A percentile compares a stretch with the other conserved stretches of the same genome.
phyloP scores from a whole-genome alignment of 495 filamentous ascomycete species.

The Cercophora newfieldiana region DNA sequence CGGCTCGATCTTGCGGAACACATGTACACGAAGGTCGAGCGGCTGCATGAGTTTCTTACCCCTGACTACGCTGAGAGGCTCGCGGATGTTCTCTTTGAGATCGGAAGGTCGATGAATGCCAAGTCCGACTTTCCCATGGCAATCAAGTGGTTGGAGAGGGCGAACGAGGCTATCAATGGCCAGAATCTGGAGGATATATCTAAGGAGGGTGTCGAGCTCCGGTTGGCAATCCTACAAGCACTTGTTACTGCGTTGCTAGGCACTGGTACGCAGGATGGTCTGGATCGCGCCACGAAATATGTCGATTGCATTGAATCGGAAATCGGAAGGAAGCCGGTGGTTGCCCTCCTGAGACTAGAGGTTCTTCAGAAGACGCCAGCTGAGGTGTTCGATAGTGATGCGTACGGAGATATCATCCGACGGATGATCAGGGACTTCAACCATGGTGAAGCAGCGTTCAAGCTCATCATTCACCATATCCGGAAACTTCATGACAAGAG shows the following conservation, averaged over 20 bases:
- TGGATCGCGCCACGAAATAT: conserved; percentile 57
- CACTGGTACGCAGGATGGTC: conserved; percentile 42
- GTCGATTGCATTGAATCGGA: conserved; percentile 60
- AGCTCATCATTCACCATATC: conserved; percentile 68
- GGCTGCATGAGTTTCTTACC: conserved; percentile 43
- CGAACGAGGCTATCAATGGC: conserved; percentile 58
- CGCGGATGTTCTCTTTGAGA: conserved; percentile 70
- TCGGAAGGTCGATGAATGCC: conserved; percentile 61
- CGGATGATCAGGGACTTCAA: conserved; percentile 58
- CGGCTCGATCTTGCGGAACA: conserved; percentile 75
- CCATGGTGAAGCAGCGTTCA: conserved; percentile 64
- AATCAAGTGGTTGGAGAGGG: conserved; percentile 72
- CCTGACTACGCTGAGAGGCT: conserved; percentile 59
- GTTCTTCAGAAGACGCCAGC: conserved; percentile 49
- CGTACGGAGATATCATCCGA: conserved; percentile 52
- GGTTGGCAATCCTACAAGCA: conserved; percentile 64
- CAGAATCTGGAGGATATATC: conserved; percentile 59
- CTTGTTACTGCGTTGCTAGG: conserved; percentile 57
- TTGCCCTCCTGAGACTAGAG: conserved; percentile 71
- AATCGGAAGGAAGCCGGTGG: conserved; percentile 60
- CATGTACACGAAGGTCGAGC: conserved; percentile 63
- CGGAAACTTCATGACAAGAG: conserved; percentile 62
- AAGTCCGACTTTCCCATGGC: conserved; percentile 56
- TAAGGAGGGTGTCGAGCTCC: conserved; percentile 61
- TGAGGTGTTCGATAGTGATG: conserved; percentile 47